Evolutionary conservation across 2,329 filamentous ascomycete species (phyloP), one percentile per base, ranked within the genome.

Genomic region (Clonostachys sp.): DNA sequence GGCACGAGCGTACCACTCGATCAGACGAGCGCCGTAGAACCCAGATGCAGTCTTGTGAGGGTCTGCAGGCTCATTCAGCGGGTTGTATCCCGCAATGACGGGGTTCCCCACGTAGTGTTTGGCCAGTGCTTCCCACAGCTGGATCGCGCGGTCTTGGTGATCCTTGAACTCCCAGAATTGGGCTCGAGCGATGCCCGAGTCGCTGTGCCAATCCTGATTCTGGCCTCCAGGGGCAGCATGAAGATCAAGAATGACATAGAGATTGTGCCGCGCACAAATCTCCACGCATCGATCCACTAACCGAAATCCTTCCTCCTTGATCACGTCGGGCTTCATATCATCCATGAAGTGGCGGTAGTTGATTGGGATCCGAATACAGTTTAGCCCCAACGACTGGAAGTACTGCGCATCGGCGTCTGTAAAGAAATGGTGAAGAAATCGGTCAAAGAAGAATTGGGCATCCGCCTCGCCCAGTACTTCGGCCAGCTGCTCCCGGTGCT

Each of bases 361-460:
- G 61, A 84, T 81, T 0, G 80, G 79, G 4, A 84, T 61, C 0
- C 80, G 72, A 4, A 83, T 65, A 56, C 77, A 83, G 57, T 83
- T 83, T 17, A 83, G 61, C 0, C 76, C 77, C 3, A 80, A 56
- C 0, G 66, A 74, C 2, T 77, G 72, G 53, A 81, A 79, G 61
- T 80, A 83, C 34, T 73, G 71, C 17, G 80, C 80, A 50, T 84
- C 81, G 1, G 68, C 65, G 14, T 78, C 75, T 7, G 73, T 77
- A 61, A 83, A 84, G 67, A 81, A 83, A 54, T 82, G 74, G 46
- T 80, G 67, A 0, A 80, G 59, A 54, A 74, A 74, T 51, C 71
- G 73, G 52, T 82, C 77, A 52, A 83, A 83, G 62, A 83, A 82
- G 65, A 74, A 83, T 6, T 80, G 69, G 44, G 77, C 74, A 55